Conservation (phyloP, 176 grass and related monocot genomes). For the Oryza glumipatula region DNA sequence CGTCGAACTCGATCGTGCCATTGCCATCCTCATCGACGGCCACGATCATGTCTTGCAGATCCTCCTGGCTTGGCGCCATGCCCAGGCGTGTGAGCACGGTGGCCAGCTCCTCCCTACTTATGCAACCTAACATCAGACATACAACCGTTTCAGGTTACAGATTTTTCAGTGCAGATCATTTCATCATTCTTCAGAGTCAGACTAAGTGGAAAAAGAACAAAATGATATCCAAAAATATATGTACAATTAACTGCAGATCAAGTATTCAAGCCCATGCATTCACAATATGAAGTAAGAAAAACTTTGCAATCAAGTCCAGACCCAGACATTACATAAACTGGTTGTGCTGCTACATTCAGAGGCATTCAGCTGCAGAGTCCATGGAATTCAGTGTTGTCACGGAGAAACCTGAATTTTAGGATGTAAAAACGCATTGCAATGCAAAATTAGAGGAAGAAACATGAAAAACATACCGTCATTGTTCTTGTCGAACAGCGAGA, state of each 20-base stretch:
- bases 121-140: conserved; percentile 22
- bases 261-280: neutral
- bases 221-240: neutral
- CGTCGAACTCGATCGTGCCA: neutral
- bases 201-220: neutral
- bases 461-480: neutral
- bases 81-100: conserved; percentile 41
- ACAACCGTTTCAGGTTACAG: neutral
- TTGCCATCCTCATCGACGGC: conserved; percentile 49
- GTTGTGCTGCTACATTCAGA: neutral
- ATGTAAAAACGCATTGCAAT: neutral
- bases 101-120: conserved; percentile 48
- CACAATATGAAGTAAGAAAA: neutral
- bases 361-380: neutral
- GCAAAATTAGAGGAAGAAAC: neutral
- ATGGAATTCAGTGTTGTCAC: neutral
- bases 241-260: neutral
- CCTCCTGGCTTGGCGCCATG: conserved; percentile 39
- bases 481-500: neutral
- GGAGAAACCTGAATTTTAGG: neutral
- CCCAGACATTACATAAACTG: neutral
- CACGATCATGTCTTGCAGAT: conserved; percentile 55
- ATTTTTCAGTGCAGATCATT: neutral
- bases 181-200: neutral
- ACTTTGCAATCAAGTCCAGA: neutral